Evolutionary conservation across 495 filamentous ascomycete species (phyloP), one percentile per base, ranked within the genome.

Genomic region (Trichoderma virens): DNA sequence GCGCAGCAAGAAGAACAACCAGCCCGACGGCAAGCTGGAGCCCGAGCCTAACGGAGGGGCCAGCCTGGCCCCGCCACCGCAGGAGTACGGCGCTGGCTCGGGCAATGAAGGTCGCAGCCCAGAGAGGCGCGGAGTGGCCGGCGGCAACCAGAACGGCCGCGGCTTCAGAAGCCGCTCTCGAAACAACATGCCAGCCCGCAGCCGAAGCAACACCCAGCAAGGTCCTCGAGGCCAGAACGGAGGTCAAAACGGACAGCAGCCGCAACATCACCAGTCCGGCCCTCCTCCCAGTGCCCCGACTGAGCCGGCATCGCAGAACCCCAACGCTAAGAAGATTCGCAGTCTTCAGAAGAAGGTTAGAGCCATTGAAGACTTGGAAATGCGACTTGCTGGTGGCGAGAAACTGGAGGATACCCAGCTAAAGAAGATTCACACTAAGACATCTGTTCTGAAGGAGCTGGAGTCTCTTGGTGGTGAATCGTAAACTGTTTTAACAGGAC

Each of bases 381-480:
- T 96, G 92, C 85, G 94, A 62, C 85, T 90, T 66, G 94, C 93
- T 3, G 86, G 86, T 39, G 95, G 94, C 13, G 94, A 98, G 82
- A 97, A 96, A 79, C 74, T 98, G 64, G 94, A 98, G 76, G 92
- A 96, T 73, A 98, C 94, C 59, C 94, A 98, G 80, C 85, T 98
- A 81, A 95, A 94, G 84, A 98, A 98, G 83, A 98, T 98, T 67
- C 82, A 85, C 25, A 98, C 93, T 5, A 95, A 97, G 79, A 80
- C 85, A 35, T 72, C 80, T 8, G 91, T 98, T 35, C 81, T 90
- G 63, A 89, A 86, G 75, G 94, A 98, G 75, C 75, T 98, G 60
- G 83, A 87, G 35, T 70, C 68, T 9, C 51, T 82, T 61, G 79
- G 78, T 70, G 73, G 67, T 68, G 76, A 77, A 45, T 67, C 61